A percentile compares a stretch with the other conserved stretches of the same genome.
Conservation (phyloP, 139 green algal genomes). For the Auxenochlorella pyrenoidosa region DNA sequence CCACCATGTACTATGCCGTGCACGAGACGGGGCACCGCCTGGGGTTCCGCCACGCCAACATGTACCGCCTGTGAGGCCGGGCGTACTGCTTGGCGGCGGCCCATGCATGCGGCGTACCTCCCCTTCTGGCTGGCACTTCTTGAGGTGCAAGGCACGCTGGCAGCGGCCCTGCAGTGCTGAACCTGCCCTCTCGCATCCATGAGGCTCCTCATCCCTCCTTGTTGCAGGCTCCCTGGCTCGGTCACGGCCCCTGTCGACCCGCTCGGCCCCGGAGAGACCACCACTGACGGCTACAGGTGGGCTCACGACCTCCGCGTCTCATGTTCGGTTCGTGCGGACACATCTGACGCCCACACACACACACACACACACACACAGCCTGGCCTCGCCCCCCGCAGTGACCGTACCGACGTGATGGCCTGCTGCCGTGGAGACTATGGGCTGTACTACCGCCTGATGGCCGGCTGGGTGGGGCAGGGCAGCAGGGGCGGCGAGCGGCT, state of each 20-base stretch:
- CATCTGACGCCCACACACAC: no score
- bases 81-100: no score
- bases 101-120: no score
- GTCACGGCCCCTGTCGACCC: neutral
- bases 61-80: constrained; percentile 10
- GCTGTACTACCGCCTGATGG: constrained; percentile 37
- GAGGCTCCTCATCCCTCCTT: neutral
- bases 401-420: constrained; percentile 37
- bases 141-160: no score
- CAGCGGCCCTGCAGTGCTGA: no score
- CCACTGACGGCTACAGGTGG: constrained; percentile 23
- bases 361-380: neutral
- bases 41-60: constrained; percentile 33
- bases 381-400: neutral
- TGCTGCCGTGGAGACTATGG: constrained; percentile 35
- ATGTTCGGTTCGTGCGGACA: no score
- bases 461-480: constrained; percentile 35
- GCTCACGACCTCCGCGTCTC: neutral
- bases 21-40: constrained; percentile 42
- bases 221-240: neutral
- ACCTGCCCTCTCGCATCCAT: no score
- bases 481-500: neutral
- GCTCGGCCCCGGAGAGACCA: constrained; percentile 21
- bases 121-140: no score
- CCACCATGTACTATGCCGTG: constrained; percentile 42